Percentiles rank a stretch among this genome's conserved stretches.
These are phyloP conservation scores for Pleurotus giganteus DNA, from an alignment of 768 basidiomycete species.

Conservation along the genomic window DNA sequence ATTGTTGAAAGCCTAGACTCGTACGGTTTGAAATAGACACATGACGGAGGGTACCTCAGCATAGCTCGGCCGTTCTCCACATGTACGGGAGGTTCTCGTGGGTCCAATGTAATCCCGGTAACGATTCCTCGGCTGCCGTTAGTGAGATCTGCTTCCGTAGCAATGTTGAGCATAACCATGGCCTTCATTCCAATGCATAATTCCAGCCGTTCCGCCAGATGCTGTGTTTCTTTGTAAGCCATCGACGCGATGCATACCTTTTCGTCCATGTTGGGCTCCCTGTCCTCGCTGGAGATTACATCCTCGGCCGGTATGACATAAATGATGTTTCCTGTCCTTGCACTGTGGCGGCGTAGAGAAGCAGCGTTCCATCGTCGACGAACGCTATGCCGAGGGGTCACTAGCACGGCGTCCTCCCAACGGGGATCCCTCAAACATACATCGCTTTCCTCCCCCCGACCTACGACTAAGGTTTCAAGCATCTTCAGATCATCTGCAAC, in stretches of 20 bases:
- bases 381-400: slow-evolving; percentile 28
- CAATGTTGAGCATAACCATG: slow-evolving; percentile 32
- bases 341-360: slow-evolving; percentile 20
- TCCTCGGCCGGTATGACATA: slow-evolving; percentile 26
- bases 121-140: slow-evolving; percentile 37
- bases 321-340: slow-evolving; percentile 12
- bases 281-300: slow-evolving; percentile 1
- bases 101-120: slow-evolving; percentile 28
- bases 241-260: slow-evolving; percentile 9
- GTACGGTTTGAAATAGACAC: too few species aligned
- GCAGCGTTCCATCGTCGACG: slow-evolving; percentile 26
- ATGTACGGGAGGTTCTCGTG: slow-evolving; percentile 22
- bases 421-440: too few species aligned
- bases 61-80: too few species aligned
- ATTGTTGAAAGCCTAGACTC: too few species aligned
- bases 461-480: too few species aligned
- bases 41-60: too few species aligned
- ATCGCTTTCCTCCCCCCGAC: too few species aligned
- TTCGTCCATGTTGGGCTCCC: slow-evolving; percentile 6
- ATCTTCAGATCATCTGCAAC: too few species aligned
- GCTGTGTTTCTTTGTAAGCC: background rate
- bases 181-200: slow-evolving; percentile 34
- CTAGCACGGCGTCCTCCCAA: slow-evolving; percentile 23
- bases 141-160: slow-evolving; percentile 34
- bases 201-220: slow-evolving; percentile 19